Conservation (phyloP, 805 yeast species). For the Candida corydali region DNA sequence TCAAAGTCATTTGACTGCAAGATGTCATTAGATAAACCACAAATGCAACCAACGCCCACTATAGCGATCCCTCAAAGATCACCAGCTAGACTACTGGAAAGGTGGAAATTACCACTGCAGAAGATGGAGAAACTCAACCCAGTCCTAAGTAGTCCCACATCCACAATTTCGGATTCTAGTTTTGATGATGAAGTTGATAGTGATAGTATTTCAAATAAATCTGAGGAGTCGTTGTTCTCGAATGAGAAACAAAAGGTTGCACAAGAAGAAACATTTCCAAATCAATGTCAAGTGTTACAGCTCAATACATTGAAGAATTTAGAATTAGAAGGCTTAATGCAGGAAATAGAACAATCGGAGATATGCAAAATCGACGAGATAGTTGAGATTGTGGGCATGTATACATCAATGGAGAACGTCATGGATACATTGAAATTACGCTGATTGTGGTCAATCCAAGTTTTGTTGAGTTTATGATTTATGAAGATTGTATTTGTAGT, state of each 20-base stretch:
- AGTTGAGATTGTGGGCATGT: neutral
- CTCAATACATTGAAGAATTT: neutral
- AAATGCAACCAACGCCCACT: neutral
- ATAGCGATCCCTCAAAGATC: constrained; percentile 12
- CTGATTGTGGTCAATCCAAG: too few species aligned
- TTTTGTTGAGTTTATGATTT: neutral
- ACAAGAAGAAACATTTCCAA: neutral
- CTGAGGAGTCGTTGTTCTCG: constrained; percentile 1
- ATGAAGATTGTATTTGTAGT: too few species aligned
- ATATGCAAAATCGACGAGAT: constrained; percentile 4
- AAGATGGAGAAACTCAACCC: neutral
- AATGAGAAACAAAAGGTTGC: constrained; percentile 1
- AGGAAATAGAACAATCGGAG: constrained; percentile 1
- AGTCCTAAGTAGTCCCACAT: neutral
- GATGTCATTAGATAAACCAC: neutral
- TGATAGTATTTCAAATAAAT: neutral
- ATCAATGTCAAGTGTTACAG: neutral
- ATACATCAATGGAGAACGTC: constrained; percentile 2
- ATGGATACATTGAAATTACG: too few species aligned
- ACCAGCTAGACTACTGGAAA: constrained; percentile 13
- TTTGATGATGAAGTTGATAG: constrained; percentile 4
- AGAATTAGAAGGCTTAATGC: constrained; percentile 2
- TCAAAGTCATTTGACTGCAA: neutral
- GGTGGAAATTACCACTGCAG: constrained; percentile 2
- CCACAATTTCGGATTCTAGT: constrained; percentile 2